Base-by-base conservation (phyloP, 2,329 filamentous ascomycete species). In the Xylaria sp. region DNA sequence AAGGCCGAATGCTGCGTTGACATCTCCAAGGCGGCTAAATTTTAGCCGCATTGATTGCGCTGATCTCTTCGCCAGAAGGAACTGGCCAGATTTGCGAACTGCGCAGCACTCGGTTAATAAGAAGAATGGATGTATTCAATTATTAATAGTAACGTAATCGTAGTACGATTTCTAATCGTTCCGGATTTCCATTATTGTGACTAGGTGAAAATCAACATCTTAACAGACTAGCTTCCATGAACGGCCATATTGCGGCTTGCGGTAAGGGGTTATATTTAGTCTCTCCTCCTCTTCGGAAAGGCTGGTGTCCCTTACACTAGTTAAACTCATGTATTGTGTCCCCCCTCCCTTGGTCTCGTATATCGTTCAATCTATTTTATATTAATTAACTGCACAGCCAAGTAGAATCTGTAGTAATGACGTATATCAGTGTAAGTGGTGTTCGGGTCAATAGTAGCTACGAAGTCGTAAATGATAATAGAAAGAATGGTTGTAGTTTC, bases 21-120 rank as follows among this genome's bases (percentile, higher is more conserved):
- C 37, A 65, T 29, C 44, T 58, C 58, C 62, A 68, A 65, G 66
- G 42, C 66, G 66, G 66, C 62, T 68, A 68, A 68, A 68, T 61
- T 68, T 62, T 35, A 55, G 51, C 62, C 42, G 63, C 58, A 61
- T 65, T 65, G 37, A 68, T 65, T 68, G 44, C 58, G 44, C 62
- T 50, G 21, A 68, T 40, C 4, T 25, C 55, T 37, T 35, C 23
- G n/a, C 62, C 10, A 65, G 42, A n/a, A 62, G 16, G 6, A 48
- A 53, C 35, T 29, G 23, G 51, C 25, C 62, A 53, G 32, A 53
- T 37, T 27, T 40, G 25, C 25, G 57, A 47, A 61, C 21, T 18
- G 27, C 42, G 29, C 18, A 58, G 62, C 42, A 37, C 35, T 65
- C 66, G 66, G 66, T 61, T 68, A 68, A 68, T 61, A 61, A 65